Conservation (phyloP, 768 basidiomycete species). For the Calocybe cyanea region DNA sequence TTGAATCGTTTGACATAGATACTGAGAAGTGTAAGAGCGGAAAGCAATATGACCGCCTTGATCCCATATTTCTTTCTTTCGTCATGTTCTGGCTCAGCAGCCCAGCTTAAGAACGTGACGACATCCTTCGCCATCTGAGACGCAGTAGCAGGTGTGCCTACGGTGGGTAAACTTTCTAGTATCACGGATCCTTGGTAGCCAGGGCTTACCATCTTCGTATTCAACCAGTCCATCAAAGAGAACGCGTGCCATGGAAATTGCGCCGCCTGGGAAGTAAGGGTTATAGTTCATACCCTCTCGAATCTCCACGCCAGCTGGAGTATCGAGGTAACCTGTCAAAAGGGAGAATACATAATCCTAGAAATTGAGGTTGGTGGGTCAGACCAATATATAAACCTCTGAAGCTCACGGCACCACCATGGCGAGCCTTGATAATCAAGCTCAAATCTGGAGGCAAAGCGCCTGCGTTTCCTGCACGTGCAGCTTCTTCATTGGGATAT, state of each 20-base stretch:
- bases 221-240: slow-evolving; percentile 96
- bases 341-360: slow-evolving; percentile 98
- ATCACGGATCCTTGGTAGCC: background rate
- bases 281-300: slow-evolving; percentile 99
- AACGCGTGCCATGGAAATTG: slow-evolving; percentile 97
- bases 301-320: slow-evolving; percentile 91
- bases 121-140: slow-evolving; percentile 99
- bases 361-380: background rate
- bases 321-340: slow-evolving; percentile 94
- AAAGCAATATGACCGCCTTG: slow-evolving; percentile 93
- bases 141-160: slow-evolving; percentile 92
- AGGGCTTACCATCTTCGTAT: slow-evolving; percentile 80
- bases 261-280: slow-evolving; percentile 98
- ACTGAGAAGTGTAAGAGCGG: slow-evolving; percentile 72
- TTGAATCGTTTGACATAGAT: slow-evolving; percentile 96
- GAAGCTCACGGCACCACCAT: slow-evolving; percentile 83
- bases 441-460: slow-evolving; percentile 96
- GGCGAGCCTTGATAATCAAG: slow-evolving; percentile 96
- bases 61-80: slow-evolving; percentile 96
- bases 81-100: slow-evolving; percentile 97
- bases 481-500: slow-evolving; percentile 98
- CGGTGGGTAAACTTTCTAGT: background rate
- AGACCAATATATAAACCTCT: background rate
- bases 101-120: slow-evolving; percentile 92
- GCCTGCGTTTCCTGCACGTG: slow-evolving; percentile 89